Conservation (phyloP, 352 stramenopile species). For the Aphanomyces euteiches region DNA sequence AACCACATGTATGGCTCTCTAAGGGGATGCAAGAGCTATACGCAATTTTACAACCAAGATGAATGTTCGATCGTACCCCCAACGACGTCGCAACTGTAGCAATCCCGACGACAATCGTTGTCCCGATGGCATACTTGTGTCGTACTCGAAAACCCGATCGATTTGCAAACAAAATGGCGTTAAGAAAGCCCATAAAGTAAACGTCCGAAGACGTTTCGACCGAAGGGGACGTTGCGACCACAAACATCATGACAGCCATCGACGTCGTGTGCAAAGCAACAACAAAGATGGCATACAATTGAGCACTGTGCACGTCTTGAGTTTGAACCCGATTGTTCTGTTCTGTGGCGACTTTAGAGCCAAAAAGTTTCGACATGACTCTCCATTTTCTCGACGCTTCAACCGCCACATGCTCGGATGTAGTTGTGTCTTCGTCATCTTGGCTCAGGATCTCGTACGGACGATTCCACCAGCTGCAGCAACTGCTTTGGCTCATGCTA, state of each 20-base stretch:
- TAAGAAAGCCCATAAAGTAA: constrained; percentile 32
- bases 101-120: constrained; percentile 11
- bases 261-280: constrained; percentile 64
- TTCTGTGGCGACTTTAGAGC: not conserved
- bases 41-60: not conserved
- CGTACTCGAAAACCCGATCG: constrained; percentile 28
- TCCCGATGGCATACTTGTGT: constrained; percentile 22
- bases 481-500: not conserved
- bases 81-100: not conserved
- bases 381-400: not conserved
- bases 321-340: not conserved
- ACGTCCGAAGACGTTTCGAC: constrained; percentile 21
- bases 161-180: constrained; percentile 28
- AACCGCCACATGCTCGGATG: not conserved
- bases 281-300: constrained; percentile 65
- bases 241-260: constrained; percentile 64
- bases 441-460: not conserved
- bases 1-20: constrained; percentile 34
- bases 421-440: not conserved
- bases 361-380: constrained; percentile 10
- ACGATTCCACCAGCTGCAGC: not conserved
- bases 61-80: not conserved
- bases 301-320: constrained; percentile 60
- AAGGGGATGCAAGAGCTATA: not conserved
- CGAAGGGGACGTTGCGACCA: constrained; percentile 36